Evolutionary conservation across 768 basidiomycete species (phyloP), one percentile per base, ranked within the genome.

Genomic region (Collybia nuda): DNA sequence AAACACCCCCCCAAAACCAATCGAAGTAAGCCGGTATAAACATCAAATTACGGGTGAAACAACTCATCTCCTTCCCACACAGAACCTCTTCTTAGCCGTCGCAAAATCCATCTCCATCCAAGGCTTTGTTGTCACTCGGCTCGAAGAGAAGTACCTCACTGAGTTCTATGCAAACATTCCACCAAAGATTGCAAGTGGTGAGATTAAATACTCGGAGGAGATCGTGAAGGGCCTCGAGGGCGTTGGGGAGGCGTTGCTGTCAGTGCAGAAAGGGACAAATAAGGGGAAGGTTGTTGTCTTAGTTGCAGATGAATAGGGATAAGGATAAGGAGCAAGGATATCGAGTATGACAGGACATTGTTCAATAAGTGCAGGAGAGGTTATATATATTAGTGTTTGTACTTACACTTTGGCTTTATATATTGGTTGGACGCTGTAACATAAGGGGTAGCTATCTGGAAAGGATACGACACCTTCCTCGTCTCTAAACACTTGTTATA

Each of bases 191-290:
- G 73, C 71, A 1, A 65, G 62, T 4, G 78, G 81, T 2, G 67
- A 78, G 57, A 50, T 82, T 44, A 76, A 75, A 60, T 69, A 74
- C 41, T 60, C 51, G 15, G 81, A 83, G 53, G 71, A 81, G 38
- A 51, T 79, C 2, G 67, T 61, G 15, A 60, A 61, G 11, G 81
- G 81, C 3, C 63, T 83, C 23, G 75, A 69, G 5, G 64, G 56
- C 22, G 64, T 67, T 21, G 71, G 67, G 7, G 70, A 74, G 12
- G 68, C 61, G 5, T 63, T 80, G 23, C 35, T 74, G 2, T 59
- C 55, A 8, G 60, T 65, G 28, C 65, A 65, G 51, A 60, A 62
- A 36, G 63, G 65, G 4, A 36, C 48, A 21, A 65, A 66, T 48
- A 62, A 59, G 42, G 66, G 49, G 6, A 66, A 68, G 51, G 59